These are phyloP conservation scores for Boletus reticulatus DNA, from an alignment of 768 basidiomycete genomes.

Conservation along the genomic window DNA sequence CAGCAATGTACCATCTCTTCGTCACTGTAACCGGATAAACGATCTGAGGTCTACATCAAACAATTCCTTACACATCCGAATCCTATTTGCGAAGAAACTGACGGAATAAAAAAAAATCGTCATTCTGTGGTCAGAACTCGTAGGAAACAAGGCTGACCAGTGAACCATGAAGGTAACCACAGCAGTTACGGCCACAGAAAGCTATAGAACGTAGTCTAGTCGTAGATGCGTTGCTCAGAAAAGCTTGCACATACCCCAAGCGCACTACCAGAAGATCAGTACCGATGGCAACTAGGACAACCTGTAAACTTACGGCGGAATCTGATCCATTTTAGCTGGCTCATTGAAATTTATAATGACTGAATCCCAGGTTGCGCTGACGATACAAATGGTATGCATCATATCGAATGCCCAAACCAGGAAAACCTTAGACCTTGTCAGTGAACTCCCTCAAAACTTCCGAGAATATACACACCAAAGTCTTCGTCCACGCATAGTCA, in stretches of 20 bases:
- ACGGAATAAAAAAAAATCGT: not conserved
- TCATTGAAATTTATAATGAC: slow-evolving; percentile 25
- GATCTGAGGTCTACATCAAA: not conserved
- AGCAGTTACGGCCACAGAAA: slow-evolving; percentile 33
- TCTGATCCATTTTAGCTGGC: slow-evolving; percentile 26
- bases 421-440: slow-evolving; percentile 18
- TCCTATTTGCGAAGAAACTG: slow-evolving; percentile 35
- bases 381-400: slow-evolving; percentile 29
- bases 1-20: slow-evolving; percentile 32
- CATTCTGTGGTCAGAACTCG: not conserved
- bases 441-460: not conserved
- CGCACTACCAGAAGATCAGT: slow-evolving; percentile 12
- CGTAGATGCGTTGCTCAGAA: not conserved
- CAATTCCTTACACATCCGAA: slow-evolving; percentile 29
- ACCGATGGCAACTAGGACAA: not conserved
- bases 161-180: slow-evolving; percentile 32
- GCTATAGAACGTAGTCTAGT: slow-evolving; percentile 8
- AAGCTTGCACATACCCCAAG: slow-evolving; percentile 22
- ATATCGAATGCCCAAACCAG: slow-evolving; percentile 29
- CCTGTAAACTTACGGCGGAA: slow-evolving; percentile 24
- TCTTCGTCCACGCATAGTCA: slow-evolving; percentile 26
- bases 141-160: slow-evolving; percentile 18
- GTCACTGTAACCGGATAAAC: slow-evolving; percentile 23
- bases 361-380: slow-evolving; percentile 25
- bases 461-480: slow-evolving; percentile 17